These are phyloP conservation scores for Trametes gibbosa DNA, from an alignment of 768 basidiomycete genomes.

Conservation along the genomic window DNA sequence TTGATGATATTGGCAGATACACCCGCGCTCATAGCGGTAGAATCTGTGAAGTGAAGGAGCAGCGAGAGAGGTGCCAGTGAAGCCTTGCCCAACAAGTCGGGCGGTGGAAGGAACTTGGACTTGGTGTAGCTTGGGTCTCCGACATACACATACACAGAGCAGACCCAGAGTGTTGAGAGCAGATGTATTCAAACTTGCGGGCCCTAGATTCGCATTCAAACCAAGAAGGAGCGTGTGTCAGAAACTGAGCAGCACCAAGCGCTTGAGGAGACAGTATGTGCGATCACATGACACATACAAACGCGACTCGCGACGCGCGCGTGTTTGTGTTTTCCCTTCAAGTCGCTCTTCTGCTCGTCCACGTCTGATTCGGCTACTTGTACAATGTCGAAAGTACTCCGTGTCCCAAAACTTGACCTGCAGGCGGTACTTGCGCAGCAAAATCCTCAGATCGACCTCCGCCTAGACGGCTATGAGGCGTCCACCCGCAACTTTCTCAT, in stretches of 20 bases:
- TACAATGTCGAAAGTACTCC: conserved; percentile 23
- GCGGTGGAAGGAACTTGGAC: no score
- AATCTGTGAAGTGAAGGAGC: not conserved
- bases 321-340: not conserved
- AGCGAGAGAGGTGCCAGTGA: not conserved
- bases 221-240: no score
- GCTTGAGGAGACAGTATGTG: no score
- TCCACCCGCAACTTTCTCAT: conserved; percentile 72
- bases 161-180: no score
- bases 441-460: conserved; percentile 65
- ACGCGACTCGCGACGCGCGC: not conserved
- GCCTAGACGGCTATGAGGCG: conserved; percentile 56
- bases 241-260: no score
- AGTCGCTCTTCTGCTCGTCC: not conserved
- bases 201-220: no score
- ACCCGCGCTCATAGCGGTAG: not conserved
- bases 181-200: no score
- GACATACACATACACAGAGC: no score
- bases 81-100: no score
- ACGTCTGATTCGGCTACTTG: not conserved
- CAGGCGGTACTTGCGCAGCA: conserved; percentile 46
- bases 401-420: conserved; percentile 59
- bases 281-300: not conserved
- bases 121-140: no score
- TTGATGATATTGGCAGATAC: conserved; percentile 29